These are phyloP conservation scores for Casuarina equisetifolia DNA, from an alignment of 306 rosid genomes.

Conservation along the genomic window DNA sequence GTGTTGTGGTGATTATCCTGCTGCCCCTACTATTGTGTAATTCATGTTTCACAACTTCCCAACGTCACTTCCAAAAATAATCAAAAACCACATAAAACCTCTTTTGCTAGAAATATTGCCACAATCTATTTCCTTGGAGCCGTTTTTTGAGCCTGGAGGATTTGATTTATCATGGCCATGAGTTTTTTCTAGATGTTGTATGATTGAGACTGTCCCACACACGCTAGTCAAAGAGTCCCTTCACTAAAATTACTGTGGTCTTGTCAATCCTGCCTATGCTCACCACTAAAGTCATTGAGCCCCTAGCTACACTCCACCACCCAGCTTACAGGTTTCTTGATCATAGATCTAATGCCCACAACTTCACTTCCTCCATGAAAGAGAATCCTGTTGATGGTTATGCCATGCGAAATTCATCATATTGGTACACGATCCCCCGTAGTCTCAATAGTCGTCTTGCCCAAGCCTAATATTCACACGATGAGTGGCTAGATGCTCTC, in stretches of 20 bases:
- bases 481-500: too few species aligned
- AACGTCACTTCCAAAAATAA: neutral
- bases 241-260: neutral
- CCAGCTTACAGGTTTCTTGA: neutral
- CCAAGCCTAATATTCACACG: too few species aligned
- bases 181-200: neutral
- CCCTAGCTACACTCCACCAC: neutral
- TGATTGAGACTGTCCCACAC: slow-evolving; percentile 7
- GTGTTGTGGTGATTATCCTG: slow-evolving; percentile 3
- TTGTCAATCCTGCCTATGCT: neutral
- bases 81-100: neutral
- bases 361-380: slow-evolving; percentile 2
- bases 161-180: neutral
- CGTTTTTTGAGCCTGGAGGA: neutral
- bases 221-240: slow-evolving; percentile 2
- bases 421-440: too few species aligned
- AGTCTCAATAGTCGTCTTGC: too few species aligned
- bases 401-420: neutral
- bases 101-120: slow-evolving; percentile 1
- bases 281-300: neutral
- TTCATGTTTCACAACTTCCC: slow-evolving; percentile 4
- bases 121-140: neutral
- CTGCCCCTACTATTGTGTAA: neutral
- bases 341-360: neutral
- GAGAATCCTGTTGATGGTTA: neutral